Base-by-base conservation (phyloP, 2,329 filamentous ascomycete species). In the Claviceps purpurea region DNA sequence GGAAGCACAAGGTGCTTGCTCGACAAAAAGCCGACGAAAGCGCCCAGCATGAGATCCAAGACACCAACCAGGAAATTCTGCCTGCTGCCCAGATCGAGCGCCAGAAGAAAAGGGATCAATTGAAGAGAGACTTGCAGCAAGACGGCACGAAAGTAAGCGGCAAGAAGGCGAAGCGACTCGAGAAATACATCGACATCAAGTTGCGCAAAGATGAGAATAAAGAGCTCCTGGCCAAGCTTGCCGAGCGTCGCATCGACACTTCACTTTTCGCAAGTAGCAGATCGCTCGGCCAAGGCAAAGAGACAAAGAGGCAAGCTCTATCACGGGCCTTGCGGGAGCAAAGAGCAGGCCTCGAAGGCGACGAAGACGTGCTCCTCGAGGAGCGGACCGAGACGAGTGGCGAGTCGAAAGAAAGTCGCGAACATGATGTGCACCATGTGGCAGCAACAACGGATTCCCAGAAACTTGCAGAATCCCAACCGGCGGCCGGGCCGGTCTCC, bases 161-260 rank as follows among this genome's bases (percentile, higher is more conserved):
- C 54, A 82, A 84, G 62, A 84, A 84, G 64, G 77, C 80, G 5
- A 84, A 84, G 68, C 74, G 81, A 1, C 63, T 84, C 41, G 81
- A 84, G 56, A 84, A 84, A 62, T 84, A 84, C 63, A 82, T 84
- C 57, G 90, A 97, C 61, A 93, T 79, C 54, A 98, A 98, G 75
- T 73, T 98, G 46, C 87, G 84, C 67, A 96, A 95, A 67, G 93
- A 98, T 64, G 91, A 97, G 67, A 95, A 88, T 61, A 75, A 87
- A 30, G 85, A 82, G 52, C 73, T 98, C 34, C 75, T 97, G 60
- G 86, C 87, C 63, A 90, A 93, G 64, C 76, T 98, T 26, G 87
- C 87, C 18, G 76, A 81, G 55, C 77, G 81, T 51, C 89, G 85
- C 62, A 79, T 93, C 58, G 90, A 97, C 64, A 95, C 88, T 1